phyloP scores from a whole-genome alignment of 2,329 filamentous ascomycete genomes.

The Aspergillus sp. region DNA sequence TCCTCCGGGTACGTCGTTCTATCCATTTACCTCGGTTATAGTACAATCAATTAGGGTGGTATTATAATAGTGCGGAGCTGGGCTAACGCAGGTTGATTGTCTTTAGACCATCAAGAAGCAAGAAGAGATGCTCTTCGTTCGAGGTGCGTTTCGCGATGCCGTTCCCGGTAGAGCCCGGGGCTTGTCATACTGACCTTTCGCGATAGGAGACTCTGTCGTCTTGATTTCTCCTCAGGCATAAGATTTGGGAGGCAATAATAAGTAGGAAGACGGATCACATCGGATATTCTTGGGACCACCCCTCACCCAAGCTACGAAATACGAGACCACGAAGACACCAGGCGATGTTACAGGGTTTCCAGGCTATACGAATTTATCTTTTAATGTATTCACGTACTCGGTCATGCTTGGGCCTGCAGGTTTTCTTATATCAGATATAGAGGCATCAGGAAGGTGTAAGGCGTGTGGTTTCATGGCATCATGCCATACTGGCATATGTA shows the following conservation, averaged over 20 bases:
- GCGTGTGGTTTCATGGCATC: neutral
- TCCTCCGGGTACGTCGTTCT: conserved; percentile 63
- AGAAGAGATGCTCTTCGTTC: conserved; percentile 96
- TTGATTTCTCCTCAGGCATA: conserved; percentile 66
- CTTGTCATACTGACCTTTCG: conserved; percentile 26
- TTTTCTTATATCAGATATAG: neutral
- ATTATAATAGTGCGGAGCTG: neutral
- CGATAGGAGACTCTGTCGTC: conserved; percentile 69
- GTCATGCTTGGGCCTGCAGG: neutral
- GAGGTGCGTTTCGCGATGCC: conserved; percentile 63
- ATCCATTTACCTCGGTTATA: neutral
- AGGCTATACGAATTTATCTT: neutral
- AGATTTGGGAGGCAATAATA: conserved; percentile 9
- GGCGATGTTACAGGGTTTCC: conserved; percentile 7
- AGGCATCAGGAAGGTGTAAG: neutral
- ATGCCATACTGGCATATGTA: neutral
- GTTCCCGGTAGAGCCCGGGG: neutral
- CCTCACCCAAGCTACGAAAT: neutral
- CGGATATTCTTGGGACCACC: neutral
- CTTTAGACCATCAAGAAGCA: conserved; percentile 87
- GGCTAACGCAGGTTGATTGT: conserved; percentile 5
- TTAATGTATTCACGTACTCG: neutral
- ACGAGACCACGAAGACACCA: conserved; percentile 8
- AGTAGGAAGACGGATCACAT: neutral
- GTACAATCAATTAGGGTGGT: neutral